These are phyloP conservation scores for Conticribra weissflogii DNA, from an alignment of 108 stramenopile genomes.

Conservation along the genomic window DNA sequence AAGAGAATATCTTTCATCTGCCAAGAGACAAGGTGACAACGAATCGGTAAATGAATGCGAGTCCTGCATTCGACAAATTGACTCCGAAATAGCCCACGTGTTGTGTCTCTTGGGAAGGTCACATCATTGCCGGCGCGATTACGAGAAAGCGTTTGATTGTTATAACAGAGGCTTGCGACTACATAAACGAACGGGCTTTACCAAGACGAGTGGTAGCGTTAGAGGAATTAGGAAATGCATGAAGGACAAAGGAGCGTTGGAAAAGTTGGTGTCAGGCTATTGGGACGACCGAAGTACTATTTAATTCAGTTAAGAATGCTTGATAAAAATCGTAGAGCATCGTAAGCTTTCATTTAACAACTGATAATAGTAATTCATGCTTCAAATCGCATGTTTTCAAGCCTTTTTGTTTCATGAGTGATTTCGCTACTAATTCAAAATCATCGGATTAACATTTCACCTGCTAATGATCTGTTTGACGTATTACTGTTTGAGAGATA, in stretches of 20 bases:
- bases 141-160: slow-evolving; percentile 35
- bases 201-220: neutral
- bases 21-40: slow-evolving; percentile 13
- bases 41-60: slow-evolving; percentile 10
- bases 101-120: slow-evolving; percentile 38
- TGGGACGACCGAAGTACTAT: slow-evolving; percentile 38
- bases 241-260: slow-evolving; percentile 38
- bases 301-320: slow-evolving; percentile 1
- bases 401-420: no score
- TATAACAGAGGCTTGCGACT: slow-evolving; percentile 33
- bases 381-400: no score
- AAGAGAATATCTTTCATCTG: slow-evolving; percentile 9
- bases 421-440: no score
- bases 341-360: neutral
- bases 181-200: slow-evolving; percentile 11
- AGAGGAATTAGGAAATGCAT: slow-evolving; percentile 36
- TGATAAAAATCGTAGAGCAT: neutral
- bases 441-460: no score
- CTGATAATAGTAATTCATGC: no score
- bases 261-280: slow-evolving; percentile 38
- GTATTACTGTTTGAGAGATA: no score
- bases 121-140: slow-evolving; percentile 26
- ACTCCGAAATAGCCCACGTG: slow-evolving; percentile 25
- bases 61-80: slow-evolving; percentile 12
- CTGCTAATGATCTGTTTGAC: no score